Conservation (phyloP, 2,329 filamentous ascomycete species). For the Rhinocladiella mackenziei region DNA sequence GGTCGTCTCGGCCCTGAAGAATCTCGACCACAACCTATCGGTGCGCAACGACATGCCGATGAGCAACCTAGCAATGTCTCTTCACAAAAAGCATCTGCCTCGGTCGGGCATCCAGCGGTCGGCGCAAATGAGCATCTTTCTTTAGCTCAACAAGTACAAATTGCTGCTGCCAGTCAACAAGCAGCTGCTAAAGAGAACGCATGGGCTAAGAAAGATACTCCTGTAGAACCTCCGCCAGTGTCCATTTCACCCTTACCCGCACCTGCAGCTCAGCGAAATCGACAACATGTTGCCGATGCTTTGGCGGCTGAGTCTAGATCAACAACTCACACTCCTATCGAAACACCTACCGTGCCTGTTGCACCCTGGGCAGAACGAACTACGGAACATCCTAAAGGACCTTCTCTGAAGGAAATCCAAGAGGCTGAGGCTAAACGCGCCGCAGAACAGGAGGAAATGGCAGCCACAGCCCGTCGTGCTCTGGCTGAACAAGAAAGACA, state of each 20-base stretch:
- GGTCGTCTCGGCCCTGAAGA: constrained; percentile 37
- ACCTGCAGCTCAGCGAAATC: constrained; percentile 78
- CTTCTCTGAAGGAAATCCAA: constrained; percentile 93
- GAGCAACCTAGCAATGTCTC: constrained; percentile 30
- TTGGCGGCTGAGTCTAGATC: constrained; percentile 64
- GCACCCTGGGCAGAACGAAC: constrained; percentile 94
- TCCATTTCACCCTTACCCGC: constrained; percentile 80
- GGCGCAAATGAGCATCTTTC: constrained; percentile 51
- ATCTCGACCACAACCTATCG: constrained; percentile 40
- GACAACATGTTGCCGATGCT: constrained; percentile 77
- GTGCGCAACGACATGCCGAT: constrained; percentile 31
- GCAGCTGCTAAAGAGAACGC: constrained; percentile 25
- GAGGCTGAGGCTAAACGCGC: constrained; percentile 91
- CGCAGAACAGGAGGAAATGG: constrained; percentile 79
- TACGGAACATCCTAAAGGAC: constrained; percentile 69
- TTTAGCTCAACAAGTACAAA: constrained; percentile 78
- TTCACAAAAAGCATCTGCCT: constrained; percentile 14
- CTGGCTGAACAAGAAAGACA: constrained; percentile 70
- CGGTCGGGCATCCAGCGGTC: constrained; percentile 16
- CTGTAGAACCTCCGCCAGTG: constrained; percentile 63
- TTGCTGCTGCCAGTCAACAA: constrained; percentile 51
- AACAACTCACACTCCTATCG: constrained; percentile 69
- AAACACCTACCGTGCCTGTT: constrained; percentile 65
- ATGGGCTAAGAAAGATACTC: constrained; percentile 57
- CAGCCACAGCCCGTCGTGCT: constrained; percentile 70